A percentile compares a stretch with the other conserved stretches of the same genome.
These are phyloP conservation scores for Neurospora sp. DNA, from an alignment of 495 filamentous ascomycete species.

Conservation along the genomic window DNA sequence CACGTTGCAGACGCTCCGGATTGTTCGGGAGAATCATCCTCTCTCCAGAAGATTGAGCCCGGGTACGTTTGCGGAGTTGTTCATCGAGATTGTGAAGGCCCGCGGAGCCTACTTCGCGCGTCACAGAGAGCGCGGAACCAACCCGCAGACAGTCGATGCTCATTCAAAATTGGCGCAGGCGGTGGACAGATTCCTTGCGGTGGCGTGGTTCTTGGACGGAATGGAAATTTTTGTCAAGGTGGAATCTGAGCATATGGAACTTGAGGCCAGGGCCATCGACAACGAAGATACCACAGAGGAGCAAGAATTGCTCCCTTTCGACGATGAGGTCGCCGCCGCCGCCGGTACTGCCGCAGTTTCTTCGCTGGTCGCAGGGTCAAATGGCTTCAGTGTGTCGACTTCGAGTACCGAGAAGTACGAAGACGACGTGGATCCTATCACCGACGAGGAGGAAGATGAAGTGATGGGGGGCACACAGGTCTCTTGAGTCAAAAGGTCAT, in stretches of 20 bases:
- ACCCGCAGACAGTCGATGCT: no score
- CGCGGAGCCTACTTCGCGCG: neutral
- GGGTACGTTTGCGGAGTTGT: neutral
- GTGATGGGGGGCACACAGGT: neutral
- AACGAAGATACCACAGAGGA: no score
- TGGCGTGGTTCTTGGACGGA: neutral
- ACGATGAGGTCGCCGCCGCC: neutral
- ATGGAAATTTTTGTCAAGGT: neutral
- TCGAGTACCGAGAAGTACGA: neutral
- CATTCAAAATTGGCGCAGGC: neutral
- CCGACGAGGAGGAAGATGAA: neutral
- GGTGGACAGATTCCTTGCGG: neutral
- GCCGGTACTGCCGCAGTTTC: neutral
- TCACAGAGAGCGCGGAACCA: no score
- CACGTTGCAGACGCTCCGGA: neutral
- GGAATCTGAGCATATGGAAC: neutral
- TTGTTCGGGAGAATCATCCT: neutral
- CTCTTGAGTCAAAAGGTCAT: no score
- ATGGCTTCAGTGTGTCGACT: neutral
- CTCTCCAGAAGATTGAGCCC: neutral
- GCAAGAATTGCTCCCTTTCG: no score
- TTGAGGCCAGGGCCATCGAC: neutral
- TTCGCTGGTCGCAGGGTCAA: neutral
- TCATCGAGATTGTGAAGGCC: neutral
- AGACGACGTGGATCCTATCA: neutral